Percentiles rank a stretch among this genome's conserved stretches.
These are phyloP conservation scores for Ganoderma resinaceum DNA, from an alignment of 1,284 basidiomycete genomes.

Conservation along the genomic window DNA sequence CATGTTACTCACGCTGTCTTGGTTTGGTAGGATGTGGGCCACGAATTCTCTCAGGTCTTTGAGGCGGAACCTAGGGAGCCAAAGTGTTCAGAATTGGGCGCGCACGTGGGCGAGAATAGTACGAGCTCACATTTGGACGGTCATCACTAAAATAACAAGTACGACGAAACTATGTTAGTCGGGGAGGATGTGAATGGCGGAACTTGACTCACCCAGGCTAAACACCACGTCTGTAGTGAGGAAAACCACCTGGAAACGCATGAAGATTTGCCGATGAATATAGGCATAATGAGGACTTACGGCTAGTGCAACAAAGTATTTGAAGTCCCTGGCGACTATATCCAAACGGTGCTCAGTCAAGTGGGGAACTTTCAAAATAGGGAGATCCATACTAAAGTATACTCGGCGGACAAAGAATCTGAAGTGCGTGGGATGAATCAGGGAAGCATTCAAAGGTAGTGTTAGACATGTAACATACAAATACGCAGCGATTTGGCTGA, in stretches of 20 bases:
- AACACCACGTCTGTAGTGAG: background rate
- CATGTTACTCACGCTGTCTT: background rate
- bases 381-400: background rate
- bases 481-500: background rate
- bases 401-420: slow-evolving; percentile 1
- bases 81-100: no score
- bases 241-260: background rate
- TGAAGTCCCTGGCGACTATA: background rate
- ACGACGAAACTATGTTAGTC: background rate
- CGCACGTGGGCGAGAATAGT: background rate
- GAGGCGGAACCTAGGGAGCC: no score
- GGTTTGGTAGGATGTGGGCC: no score
- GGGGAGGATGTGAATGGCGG: background rate
- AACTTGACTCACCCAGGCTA: background rate
- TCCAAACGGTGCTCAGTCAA: background rate
- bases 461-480: background rate
- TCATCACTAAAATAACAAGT: background rate
- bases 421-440: background rate
- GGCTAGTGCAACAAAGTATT: background rate
- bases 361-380: background rate
- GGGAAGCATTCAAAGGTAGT: background rate
- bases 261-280: background rate
- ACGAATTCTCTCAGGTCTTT: no score
- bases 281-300: background rate
- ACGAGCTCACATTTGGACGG: background rate